A percentile compares a stretch with the other conserved stretches of the same genome.
Conservation (phyloP, 148 eudicot species). For the Simmondsia chinensis region DNA sequence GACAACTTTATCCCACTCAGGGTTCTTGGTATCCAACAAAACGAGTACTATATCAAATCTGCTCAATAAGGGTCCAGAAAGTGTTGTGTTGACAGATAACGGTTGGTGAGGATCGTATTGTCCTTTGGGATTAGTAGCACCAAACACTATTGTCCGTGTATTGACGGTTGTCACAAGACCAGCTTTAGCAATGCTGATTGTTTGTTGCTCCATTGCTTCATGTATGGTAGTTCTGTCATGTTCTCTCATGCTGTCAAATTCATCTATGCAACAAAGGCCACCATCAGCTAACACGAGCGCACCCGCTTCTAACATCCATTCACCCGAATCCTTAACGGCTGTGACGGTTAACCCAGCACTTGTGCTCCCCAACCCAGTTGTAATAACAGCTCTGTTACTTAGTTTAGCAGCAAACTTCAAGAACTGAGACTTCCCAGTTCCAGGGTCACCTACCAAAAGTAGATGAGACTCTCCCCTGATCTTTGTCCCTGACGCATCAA, state of each 20-base stretch:
- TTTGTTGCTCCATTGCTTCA: constrained; percentile 99
- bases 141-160: constrained; percentile 87
- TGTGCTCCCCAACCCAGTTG: constrained; percentile 92
- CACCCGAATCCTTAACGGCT: constrained; percentile 94
- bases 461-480: constrained; percentile 95
- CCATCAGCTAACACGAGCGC: constrained; percentile 98
- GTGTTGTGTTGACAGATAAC: constrained; percentile 84
- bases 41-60: constrained; percentile 95
- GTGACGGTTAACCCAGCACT: constrained; percentile 98
- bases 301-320: constrained; percentile 99
- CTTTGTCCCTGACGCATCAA: constrained; percentile 94
- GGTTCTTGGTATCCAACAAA: constrained; percentile 85
- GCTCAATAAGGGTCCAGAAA: constrained; percentile 94
- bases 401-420: constrained; percentile 80
- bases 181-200: constrained; percentile 94
- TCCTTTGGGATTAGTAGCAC: constrained; percentile 99
- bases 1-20: constrained; percentile 94
- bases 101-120: constrained; percentile 89
- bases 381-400: constrained; percentile 87
- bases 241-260: constrained; percentile 96
- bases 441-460: constrained; percentile 97
- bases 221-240: constrained; percentile 98
- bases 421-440: constrained; percentile 93
- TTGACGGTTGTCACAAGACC: constrained; percentile 95
- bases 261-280: constrained; percentile 96